Conservation (phyloP, 495 filamentous ascomycete genomes). For the Aspergillus nanangensis region DNA sequence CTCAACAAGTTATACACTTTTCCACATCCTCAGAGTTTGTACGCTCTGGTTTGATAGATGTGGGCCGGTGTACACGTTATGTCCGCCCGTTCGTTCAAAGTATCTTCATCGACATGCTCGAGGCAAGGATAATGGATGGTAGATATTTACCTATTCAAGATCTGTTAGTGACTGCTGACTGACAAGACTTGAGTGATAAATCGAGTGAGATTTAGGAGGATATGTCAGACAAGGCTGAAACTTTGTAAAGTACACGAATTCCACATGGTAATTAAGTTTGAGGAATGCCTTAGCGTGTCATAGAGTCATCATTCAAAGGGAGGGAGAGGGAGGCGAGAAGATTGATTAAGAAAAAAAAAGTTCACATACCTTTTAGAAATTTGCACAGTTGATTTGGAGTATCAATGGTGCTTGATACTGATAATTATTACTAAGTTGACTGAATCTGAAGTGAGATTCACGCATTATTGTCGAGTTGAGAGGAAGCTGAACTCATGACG, state of each 20-base stretch:
- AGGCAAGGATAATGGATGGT: slow-evolving; percentile 12
- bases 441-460: too few relatives aligned
- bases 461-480: slow-evolving; percentile 1
- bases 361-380: slow-evolving; percentile 19
- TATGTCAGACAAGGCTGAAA: slow-evolving; percentile 99
- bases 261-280: slow-evolving; percentile 85
- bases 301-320: slow-evolving; percentile 72
- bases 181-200: slow-evolving; percentile 17
- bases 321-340: slow-evolving; percentile 7
- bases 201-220: slow-evolving; percentile 19
- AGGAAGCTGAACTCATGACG: slow-evolving; percentile 5
- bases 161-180: slow-evolving; percentile 38
- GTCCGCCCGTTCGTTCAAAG: slow-evolving; percentile 98
- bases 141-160: slow-evolving; percentile 51
- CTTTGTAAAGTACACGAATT: slow-evolving; percentile 68
- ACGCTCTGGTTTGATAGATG: slow-evolving; percentile 68
- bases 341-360: slow-evolving; percentile 9
- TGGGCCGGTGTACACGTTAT: slow-evolving; percentile 68
- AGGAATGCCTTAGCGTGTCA: slow-evolving; percentile 96
- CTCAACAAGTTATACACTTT: slow-evolving; percentile 86
- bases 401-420: neutral
- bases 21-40: slow-evolving; percentile 78
- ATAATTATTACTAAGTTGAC: too few relatives aligned
- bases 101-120: slow-evolving; percentile 68
- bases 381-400: slow-evolving; percentile 3